Percentiles rank a stretch among this genome's conserved stretches.
These are phyloP conservation scores for Ophiostoma fasciatum DNA, from an alignment of 2,329 filamentous ascomycete species.

Conservation along the genomic window DNA sequence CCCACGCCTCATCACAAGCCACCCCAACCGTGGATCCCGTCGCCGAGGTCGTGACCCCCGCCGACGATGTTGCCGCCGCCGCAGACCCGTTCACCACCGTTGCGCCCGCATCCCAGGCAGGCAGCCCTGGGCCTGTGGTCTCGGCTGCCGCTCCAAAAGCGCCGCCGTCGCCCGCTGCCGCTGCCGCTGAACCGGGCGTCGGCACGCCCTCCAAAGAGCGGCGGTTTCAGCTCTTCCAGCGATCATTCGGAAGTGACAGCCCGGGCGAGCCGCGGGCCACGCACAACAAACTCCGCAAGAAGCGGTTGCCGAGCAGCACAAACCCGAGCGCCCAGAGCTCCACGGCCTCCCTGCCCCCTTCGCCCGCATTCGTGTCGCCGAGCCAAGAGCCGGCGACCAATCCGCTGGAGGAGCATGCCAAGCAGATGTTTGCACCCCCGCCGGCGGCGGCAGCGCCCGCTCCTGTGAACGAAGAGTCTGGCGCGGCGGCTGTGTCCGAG, in stretches of 20 bases:
- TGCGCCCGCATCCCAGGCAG: neutral
- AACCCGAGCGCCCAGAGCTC: conserved; percentile 89
- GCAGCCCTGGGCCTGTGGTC: conserved; percentile 1
- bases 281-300: conserved; percentile 88
- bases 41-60: conserved; percentile 21
- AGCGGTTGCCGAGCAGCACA: conserved; percentile 56
- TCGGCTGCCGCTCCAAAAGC: conserved; percentile 6
- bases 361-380: conserved; percentile 32
- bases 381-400: conserved; percentile 21
- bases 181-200: neutral
- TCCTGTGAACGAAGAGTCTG: too few species aligned
- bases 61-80: conserved; percentile 12
- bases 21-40: conserved; percentile 27
- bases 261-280: conserved; percentile 44
- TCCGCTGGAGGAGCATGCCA: conserved; percentile 6
- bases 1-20: conserved; percentile 30
- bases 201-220: conserved; percentile 50
- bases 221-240: conserved; percentile 56
- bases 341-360: conserved; percentile 51
- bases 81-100: conserved; percentile 1
- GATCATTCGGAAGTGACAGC: conserved; percentile 46
- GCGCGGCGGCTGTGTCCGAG: too few species aligned
- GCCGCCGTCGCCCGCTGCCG: too few species aligned
- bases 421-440: too few species aligned
- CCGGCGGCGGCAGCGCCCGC: too few species aligned